These are phyloP conservation scores for Colletotrichum brevisporum DNA, from an alignment of 2,329 filamentous ascomycete genomes.

Conservation along the genomic window DNA sequence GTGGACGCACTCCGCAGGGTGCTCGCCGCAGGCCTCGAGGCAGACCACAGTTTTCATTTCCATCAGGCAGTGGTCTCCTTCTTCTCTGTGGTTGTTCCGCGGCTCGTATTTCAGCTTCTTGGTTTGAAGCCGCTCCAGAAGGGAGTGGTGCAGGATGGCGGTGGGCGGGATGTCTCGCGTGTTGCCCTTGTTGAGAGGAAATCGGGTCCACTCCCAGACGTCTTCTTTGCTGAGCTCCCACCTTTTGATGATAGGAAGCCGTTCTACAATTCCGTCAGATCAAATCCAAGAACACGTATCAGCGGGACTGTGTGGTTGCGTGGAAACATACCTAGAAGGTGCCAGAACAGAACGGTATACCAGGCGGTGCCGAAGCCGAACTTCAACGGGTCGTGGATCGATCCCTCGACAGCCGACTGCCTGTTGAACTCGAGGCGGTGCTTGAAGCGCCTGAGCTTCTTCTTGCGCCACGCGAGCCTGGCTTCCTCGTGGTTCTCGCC, in stretches of 20 bases:
- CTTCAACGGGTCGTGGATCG: constrained; percentile 55
- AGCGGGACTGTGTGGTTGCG: not conserved
- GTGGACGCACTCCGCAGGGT: no score
- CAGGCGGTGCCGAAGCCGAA: constrained; percentile 54
- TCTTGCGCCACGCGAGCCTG: constrained; percentile 51
- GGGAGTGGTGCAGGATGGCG: constrained; percentile 55
- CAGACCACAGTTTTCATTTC: no score
- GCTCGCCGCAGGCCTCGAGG: no score
- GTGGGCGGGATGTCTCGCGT: constrained; percentile 55
- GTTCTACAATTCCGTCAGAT: not conserved
- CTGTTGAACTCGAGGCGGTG: constrained; percentile 42
- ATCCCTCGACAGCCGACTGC: constrained; percentile 48
- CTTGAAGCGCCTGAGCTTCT: constrained; percentile 47
- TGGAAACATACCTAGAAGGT: constrained; percentile 55
- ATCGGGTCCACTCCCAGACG: constrained; percentile 52
- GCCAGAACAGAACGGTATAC: constrained; percentile 57
- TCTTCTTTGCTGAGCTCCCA: constrained; percentile 54
- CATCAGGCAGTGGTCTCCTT: not conserved
- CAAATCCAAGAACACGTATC: not conserved
- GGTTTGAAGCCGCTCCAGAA: constrained; percentile 37
- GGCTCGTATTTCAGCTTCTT: constrained; percentile 44
- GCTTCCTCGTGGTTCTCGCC: constrained; percentile 47
- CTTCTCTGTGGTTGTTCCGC: constrained; percentile 50
- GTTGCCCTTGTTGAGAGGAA: constrained; percentile 54
- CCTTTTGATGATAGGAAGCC: constrained; percentile 53